Evolutionary conservation across 805 yeast genomes (phyloP), one percentile per base, ranked within the genome.

Genomic region (Wickerhamiella cacticola): DNA sequence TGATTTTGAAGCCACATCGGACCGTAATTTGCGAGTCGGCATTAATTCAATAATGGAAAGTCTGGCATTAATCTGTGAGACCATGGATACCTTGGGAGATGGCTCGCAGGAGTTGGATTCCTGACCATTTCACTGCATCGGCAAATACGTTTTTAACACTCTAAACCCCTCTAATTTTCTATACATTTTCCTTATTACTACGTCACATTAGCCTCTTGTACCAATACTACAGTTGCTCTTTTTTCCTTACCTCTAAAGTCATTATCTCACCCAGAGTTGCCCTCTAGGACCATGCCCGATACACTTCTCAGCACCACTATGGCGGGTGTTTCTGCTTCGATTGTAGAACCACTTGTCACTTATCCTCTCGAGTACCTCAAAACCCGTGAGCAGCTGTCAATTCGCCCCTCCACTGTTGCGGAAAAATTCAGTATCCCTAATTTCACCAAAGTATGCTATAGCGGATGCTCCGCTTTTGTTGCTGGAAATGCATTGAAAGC

Each of bases 1-100:
- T 15, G 22, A 47, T 9, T 57, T 59, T 49, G 50, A 49, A 34
- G 61, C 54, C 21, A 35, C 50, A 1, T 56, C 83, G 45, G 94
- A 82, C 54, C 68, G 95, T 39, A 79, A 79, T 5, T 72, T 87
- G 45, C 68, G 96, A 52, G 94, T 86, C 5, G 94, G 94, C 7
- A 84, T 82, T 16, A 85, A 86, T 63, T 81, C 80, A 53, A 74
- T 82, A 15, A 68, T 88, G 48, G 95, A 86, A 59, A 80, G 79
- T 52, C 62, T 85, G 48, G 80, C 80, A 57, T 79, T 92, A 0
- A 74, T 82, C 2, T 67, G 86, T 1, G 96, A 87, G 66, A 80
- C 94, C 48, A 67, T 86, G 55, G 94, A 84, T 15, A 31, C 12
- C 16, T 15, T 31, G 10, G 36, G 36, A 7, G 28, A 25, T 10